phyloP scores from a whole-genome alignment of 495 filamentous ascomycete genomes.

The Penicillium dipodomyicola region DNA sequence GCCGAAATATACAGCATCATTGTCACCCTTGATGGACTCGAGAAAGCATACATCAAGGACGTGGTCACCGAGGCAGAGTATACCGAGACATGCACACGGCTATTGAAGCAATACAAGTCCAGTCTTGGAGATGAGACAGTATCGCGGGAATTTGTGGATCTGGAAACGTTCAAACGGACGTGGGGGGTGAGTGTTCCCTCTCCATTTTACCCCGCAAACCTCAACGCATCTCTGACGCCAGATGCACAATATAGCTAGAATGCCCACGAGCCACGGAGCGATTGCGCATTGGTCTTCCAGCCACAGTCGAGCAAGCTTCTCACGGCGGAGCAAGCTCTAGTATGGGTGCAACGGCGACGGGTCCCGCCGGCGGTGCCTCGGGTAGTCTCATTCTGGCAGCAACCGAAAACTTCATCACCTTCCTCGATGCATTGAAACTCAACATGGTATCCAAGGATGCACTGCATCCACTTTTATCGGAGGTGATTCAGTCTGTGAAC shows the following conservation, averaged over 20 bases:
- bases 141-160: slow-evolving; percentile 72
- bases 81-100: slow-evolving; percentile 87
- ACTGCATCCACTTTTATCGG: slow-evolving; percentile 86
- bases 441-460: slow-evolving; percentile 91
- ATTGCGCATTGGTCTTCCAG: slow-evolving; percentile 80
- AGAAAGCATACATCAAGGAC: slow-evolving; percentile 96
- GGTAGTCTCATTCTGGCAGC: slow-evolving; percentile 78
- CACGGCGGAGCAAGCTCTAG: slow-evolving; percentile 41
- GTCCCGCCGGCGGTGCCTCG: slow-evolving; percentile 51
- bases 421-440: slow-evolving; percentile 88
- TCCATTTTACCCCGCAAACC: background rate
- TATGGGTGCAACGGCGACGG: slow-evolving; percentile 38
- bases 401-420: slow-evolving; percentile 97
- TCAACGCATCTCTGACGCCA: slow-evolving; percentile 9
- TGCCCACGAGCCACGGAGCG: slow-evolving; percentile 92
- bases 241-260: slow-evolving; percentile 63
- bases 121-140: slow-evolving; percentile 86
- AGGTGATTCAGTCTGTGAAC: slow-evolving; percentile 94
- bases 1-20: slow-evolving; percentile 98
- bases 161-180: slow-evolving; percentile 90
- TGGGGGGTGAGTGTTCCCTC: slow-evolving; percentile 69
- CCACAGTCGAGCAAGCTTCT: slow-evolving; percentile 58
- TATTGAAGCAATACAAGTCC: slow-evolving; percentile 96
- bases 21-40: slow-evolving; percentile 88
- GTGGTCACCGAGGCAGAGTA: slow-evolving; percentile 89